phyloP scores from a whole-genome alignment of 2,329 filamentous ascomycete species.

The Purpureocillium lavendulum region DNA sequence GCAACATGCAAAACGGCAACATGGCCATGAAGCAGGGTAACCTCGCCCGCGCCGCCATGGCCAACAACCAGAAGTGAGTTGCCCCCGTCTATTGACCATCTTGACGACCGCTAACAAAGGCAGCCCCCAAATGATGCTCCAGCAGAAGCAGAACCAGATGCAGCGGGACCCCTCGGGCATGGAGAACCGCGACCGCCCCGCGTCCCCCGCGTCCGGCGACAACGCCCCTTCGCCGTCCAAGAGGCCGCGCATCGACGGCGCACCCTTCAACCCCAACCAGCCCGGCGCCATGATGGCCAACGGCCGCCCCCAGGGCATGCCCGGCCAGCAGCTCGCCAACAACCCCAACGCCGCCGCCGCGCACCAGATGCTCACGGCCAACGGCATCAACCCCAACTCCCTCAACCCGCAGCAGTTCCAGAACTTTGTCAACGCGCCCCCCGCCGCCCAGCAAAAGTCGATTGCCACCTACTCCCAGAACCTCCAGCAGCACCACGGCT shows the following conservation, averaged over 20 bases:
- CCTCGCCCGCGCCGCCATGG: slow-evolving; percentile 67
- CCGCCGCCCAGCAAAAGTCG: slow-evolving; percentile 67
- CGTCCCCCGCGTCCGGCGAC: slow-evolving; percentile 74
- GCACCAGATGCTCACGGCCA: slow-evolving; percentile 54
- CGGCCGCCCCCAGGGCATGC: slow-evolving; percentile 63
- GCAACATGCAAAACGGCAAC: slow-evolving; percentile 52
- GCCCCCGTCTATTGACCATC: background rate
- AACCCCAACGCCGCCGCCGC: slow-evolving; percentile 39
- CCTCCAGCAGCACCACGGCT: slow-evolving; percentile 73
- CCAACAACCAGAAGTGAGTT: slow-evolving; percentile 67
- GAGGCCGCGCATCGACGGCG: slow-evolving; percentile 68
- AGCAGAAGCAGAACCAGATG: slow-evolving; percentile 73
- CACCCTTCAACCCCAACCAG: slow-evolving; percentile 64
- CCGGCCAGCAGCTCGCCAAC: slow-evolving; percentile 57
- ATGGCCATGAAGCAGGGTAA: slow-evolving; percentile 52
- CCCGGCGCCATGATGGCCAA: slow-evolving; percentile 60
- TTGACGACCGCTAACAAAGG: background rate
- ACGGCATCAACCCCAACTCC: slow-evolving; percentile 67
- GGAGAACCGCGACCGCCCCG: slow-evolving; percentile 73
- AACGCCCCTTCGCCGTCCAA: slow-evolving; percentile 91
- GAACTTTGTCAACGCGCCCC: slow-evolving; percentile 45
- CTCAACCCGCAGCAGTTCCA: slow-evolving; percentile 73
- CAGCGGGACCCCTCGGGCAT: slow-evolving; percentile 80
- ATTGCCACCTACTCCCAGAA: slow-evolving; percentile 82
- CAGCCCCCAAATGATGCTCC: slow-evolving; percentile 65